A percentile compares a stretch with the other conserved stretches of the same genome.
Evolutionary conservation across 192 early-diverging fungal genomes (phyloP).

Genomic region (Endogone sp.): DNA sequence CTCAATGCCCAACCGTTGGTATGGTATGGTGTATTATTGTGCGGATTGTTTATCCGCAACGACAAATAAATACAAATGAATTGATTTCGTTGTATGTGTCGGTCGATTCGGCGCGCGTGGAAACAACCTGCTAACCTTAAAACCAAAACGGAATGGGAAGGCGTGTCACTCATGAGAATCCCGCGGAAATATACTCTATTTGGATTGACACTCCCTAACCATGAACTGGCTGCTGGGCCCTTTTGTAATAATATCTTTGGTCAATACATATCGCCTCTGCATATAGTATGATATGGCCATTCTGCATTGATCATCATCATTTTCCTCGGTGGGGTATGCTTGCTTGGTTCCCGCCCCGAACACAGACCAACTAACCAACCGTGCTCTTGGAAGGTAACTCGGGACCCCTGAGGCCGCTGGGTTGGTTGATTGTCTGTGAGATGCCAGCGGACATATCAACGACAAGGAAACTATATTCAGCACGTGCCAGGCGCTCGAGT

Average conservation of each 20-base stretch:
- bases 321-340: background rate
- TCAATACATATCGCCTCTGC: background rate
- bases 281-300: too few species aligned
- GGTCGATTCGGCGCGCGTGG: too few species aligned
- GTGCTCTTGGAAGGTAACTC: background rate
- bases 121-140: too few species aligned
- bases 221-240: background rate
- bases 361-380: background rate
- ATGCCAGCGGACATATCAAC: background rate
- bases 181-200: background rate
- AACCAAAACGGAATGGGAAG: too few species aligned
- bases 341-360: background rate
- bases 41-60: too few species aligned
- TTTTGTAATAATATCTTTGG: background rate
- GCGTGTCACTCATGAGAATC: background rate
- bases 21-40: too few species aligned
- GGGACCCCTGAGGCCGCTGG: background rate
- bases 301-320: too few species aligned
- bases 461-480: background rate
- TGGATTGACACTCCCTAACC: background rate
- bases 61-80: too few species aligned
- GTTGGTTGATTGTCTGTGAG: background rate
- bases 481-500: background rate
- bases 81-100: too few species aligned
- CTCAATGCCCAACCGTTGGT: too few species aligned